Evolutionary conservation across 352 stramenopile species (phyloP).

Genomic region (Globisporangium nunn): DNA sequence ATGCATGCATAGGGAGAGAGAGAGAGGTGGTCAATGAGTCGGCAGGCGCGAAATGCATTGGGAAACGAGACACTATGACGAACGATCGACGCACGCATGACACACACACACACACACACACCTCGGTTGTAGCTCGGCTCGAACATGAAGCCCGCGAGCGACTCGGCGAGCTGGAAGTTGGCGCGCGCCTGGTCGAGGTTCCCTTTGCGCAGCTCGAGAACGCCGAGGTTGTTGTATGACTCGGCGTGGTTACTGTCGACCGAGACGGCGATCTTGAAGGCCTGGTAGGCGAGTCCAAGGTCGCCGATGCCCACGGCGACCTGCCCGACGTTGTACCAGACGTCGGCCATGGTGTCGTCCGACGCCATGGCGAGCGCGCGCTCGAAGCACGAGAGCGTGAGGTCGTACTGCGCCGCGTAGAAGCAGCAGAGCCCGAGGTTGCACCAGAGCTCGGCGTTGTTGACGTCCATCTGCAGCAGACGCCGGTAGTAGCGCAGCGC

Average conservation of each 20-base stretch:
- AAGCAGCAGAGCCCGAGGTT: conserved; percentile 94
- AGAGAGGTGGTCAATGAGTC: too few species aligned
- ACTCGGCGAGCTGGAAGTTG: conserved; percentile 78
- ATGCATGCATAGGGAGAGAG: conserved; percentile 1
- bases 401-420: conserved; percentile 91
- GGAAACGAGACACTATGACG: not conserved
- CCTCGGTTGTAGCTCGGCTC: conserved; percentile 89
- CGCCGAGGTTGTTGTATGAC: conserved; percentile 88
- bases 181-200: conserved; percentile 82
- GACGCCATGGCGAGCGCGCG: conserved; percentile 80
- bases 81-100: too few species aligned
- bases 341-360: conserved; percentile 88
- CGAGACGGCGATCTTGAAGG: conserved; percentile 90
- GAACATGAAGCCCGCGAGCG: conserved; percentile 84
- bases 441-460: conserved; percentile 90
- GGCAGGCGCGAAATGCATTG: too few species aligned
- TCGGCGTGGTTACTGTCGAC: conserved; percentile 90
- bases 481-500: conserved; percentile 90
- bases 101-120: conserved; percentile 10
- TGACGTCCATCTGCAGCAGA: conserved; percentile 91
- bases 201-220: conserved; percentile 86
- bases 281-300: conserved; percentile 89
- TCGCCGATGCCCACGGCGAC: conserved; percentile 91
- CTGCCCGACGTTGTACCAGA: conserved; percentile 94
- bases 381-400: conserved; percentile 92